Evolutionary conservation across 768 basidiomycete genomes (phyloP), one percentile per base, ranked within the genome.

Genomic region (Macrolepiota albuminosa): DNA sequence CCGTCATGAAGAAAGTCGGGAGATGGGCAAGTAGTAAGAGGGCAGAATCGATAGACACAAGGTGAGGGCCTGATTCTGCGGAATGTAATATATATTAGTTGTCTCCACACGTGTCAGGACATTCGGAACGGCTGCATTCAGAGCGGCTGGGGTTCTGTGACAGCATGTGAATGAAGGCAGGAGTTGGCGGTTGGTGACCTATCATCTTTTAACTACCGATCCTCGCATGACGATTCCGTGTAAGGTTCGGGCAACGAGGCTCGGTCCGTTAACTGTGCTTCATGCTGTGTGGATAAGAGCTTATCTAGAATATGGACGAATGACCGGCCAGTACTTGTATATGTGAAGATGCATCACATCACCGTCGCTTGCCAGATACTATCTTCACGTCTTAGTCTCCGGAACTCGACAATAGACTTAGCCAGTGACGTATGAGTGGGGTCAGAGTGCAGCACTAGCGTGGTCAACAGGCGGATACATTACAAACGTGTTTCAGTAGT

Each of bases 1-100:
- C 62, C 3, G 62, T 42, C 62, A 63, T 63, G 18, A 52, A 26
- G 43, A 18, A 43, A 42, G 6, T 16, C 9, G 8, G 6, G 14
- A 34, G 21, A 16, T 14, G 43, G 33, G n/a, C 8, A 13, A 47
- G 55, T 18, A 34, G 45, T 36, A 47, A 18, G 14, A 36, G 46
- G 34, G 31, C 7, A 56, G 55, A 9, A 47, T 33, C 24, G 45
- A 56, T 21, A 34, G 21, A 9, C 34, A 33, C 46, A 45, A 24
- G 45, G 43, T 36, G 33, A 34, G 40, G 13, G 34, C 33, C 43
- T 31, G 13, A 31, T 16, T 13, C 39, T 47, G 21, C 33, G 16
- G 21, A 21, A 34, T 21, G 14, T 11, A 7, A 33, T 47, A 56
- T 54, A 54, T 56, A 47, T 36, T 4, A 34, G 31, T 18, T 18